Evolutionary conservation across 805 yeast genomes (phyloP).

Genomic region (Wickerhamiella sorbophila): DNA sequence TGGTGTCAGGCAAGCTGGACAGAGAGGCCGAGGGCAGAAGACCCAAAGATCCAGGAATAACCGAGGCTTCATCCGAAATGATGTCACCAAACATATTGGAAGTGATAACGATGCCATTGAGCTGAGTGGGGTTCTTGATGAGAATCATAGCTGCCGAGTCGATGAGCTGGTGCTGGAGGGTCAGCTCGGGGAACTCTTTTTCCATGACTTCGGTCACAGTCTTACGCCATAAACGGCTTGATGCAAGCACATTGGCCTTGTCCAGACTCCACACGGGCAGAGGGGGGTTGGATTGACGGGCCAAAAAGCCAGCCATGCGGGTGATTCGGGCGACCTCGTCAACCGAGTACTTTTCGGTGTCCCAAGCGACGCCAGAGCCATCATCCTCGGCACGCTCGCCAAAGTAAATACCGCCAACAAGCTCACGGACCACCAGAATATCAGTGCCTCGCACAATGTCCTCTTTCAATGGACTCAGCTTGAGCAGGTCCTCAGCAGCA

Average conservation of each 20-base stretch:
- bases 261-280: conserved; percentile 91
- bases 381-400: conserved; percentile 92
- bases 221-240: conserved; percentile 91
- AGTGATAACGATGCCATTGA: conserved; percentile 87
- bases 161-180: conserved; percentile 83
- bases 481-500: conserved; percentile 68
- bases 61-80: conserved; percentile 94
- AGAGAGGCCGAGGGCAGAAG: conserved; percentile 91
- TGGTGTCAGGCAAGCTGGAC: conserved; percentile 92
- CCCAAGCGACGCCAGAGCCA: conserved; percentile 77
- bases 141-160: conserved; percentile 99
- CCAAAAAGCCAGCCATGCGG: conserved; percentile 95
- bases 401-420: conserved; percentile 96
- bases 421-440: conserved; percentile 85
- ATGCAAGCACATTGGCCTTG: conserved; percentile 94
- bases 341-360: conserved; percentile 83
- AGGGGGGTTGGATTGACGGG: conserved; percentile 87
- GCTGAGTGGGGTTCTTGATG: conserved; percentile 76
- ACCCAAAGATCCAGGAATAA: conserved; percentile 95
- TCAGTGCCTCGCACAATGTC: conserved; percentile 83
- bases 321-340: conserved; percentile 91
- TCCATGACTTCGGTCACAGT: conserved; percentile 74
- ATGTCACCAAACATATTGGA: conserved; percentile 98
- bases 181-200: conserved; percentile 81
- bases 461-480: conserved; percentile 74